A percentile compares a stretch with the other conserved stretches of the same genome.
phyloP scores from a whole-genome alignment of 441 rosid species.

The Corymbia citriodora region DNA sequence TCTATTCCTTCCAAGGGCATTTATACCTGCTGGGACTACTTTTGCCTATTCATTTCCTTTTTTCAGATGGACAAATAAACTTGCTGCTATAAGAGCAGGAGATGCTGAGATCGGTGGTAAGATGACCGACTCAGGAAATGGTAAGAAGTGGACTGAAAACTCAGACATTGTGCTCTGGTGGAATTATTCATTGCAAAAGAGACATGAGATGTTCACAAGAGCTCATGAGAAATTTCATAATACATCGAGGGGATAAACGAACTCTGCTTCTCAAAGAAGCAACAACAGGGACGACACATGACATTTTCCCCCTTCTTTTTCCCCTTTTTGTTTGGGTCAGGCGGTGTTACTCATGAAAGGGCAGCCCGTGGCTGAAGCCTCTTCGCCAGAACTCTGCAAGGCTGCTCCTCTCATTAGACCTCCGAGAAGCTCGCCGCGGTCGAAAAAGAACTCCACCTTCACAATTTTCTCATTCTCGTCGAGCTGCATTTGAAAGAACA shows the following conservation, averaged over 20 bases:
- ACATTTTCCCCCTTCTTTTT: neutral
- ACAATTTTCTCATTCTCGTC: slow-evolving; percentile 43
- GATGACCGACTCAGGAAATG: too few relatives aligned
- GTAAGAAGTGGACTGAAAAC: neutral
- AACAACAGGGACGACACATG: neutral
- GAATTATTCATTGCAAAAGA: neutral
- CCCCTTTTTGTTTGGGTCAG: neutral
- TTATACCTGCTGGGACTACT: too few relatives aligned
- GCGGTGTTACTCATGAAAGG: neutral
- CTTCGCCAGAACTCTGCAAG: neutral
- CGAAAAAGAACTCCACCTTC: slow-evolving; percentile 43
- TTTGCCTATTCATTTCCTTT: too few relatives aligned
- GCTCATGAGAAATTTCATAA: too few relatives aligned
- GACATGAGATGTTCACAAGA: neutral
- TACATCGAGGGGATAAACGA: too few relatives aligned
- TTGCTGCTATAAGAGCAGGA: too few relatives aligned
- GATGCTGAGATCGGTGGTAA: too few relatives aligned
- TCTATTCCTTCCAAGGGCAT: too few relatives aligned
- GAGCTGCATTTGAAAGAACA: slow-evolving; percentile 12
- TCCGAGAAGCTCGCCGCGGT: slow-evolving; percentile 50
- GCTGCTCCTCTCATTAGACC: slow-evolving; percentile 34
- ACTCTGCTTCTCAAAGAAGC: neutral
- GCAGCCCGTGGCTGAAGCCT: neutral
- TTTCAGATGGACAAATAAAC: too few relatives aligned
- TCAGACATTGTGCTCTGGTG: neutral